These are phyloP conservation scores for Porcisia hertigi DNA, from an alignment of 208 protist genomes.

Conservation along the genomic window DNA sequence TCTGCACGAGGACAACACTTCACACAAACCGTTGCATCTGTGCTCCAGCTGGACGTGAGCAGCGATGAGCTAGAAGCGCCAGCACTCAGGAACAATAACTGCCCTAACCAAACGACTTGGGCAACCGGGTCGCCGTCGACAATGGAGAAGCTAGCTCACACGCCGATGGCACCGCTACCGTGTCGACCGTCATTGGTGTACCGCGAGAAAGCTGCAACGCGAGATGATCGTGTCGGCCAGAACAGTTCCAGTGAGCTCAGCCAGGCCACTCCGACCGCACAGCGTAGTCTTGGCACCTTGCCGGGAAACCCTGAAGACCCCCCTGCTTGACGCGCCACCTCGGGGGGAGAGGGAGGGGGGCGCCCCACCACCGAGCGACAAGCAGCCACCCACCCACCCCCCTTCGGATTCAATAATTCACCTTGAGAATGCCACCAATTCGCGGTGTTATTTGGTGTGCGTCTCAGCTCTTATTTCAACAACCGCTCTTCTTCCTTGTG, in stretches of 20 bases:
- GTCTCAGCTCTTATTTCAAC: too few relatives aligned
- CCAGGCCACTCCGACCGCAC: neutral
- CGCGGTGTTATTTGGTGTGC: neutral
- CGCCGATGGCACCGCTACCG: constrained; percentile 14
- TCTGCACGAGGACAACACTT: neutral
- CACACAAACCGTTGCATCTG: constrained; percentile 2
- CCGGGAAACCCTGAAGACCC: neutral
- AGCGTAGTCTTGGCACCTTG: constrained; percentile 6
- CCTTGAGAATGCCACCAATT: neutral
- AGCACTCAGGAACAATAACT: constrained; percentile 9
- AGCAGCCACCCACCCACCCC: neutral
- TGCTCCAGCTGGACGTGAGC: constrained; percentile 7
- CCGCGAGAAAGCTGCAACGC: constrained; percentile 4
- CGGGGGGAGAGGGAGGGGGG: neutral
- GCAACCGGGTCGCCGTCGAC: constrained; percentile 5
- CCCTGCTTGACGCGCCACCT: constrained; percentile 2
- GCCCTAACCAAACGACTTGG: neutral
- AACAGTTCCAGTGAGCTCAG: neutral
- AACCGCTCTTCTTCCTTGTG: too few relatives aligned
- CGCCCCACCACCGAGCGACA: neutral
- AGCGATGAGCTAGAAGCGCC: constrained; percentile 8
- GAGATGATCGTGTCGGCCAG: neutral
- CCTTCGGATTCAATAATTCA: neutral
- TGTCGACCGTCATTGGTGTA: constrained; percentile 10
- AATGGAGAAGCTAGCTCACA: constrained; percentile 10